Percentiles rank a stretch among this genome's conserved stretches.
Conservation (phyloP, 164 flowering plant species). For the Vitis riparia region DNA sequence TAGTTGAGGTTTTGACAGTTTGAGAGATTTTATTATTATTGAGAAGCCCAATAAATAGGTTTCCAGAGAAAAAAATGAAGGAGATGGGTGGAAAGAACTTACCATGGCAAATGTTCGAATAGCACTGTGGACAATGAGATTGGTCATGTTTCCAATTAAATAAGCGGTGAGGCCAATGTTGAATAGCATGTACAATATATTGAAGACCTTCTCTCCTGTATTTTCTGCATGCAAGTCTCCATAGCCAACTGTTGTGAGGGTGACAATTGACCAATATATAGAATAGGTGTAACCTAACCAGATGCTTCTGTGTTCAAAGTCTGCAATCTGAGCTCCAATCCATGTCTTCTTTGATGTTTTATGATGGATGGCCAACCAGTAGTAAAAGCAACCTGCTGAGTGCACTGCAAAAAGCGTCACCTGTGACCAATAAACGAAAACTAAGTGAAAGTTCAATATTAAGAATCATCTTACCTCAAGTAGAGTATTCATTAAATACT, state of each 20-base stretch:
- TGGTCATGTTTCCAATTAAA: constrained; percentile 87
- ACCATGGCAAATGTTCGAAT: constrained; percentile 69
- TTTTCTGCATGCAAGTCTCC: constrained; percentile 79
- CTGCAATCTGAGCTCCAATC: constrained; percentile 53
- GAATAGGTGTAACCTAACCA: constrained; percentile 80
- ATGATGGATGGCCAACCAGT: constrained; percentile 64
- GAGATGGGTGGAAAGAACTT: constrained; percentile 9
- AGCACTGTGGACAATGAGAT: constrained; percentile 73
- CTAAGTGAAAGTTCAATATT: background rate
- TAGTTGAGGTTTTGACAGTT: too few relatives aligned
- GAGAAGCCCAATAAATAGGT: too few relatives aligned
- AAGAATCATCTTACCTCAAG: too few relatives aligned
- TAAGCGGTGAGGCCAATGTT: constrained; percentile 89
- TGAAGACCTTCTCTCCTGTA: constrained; percentile 72
- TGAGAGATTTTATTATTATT: too few relatives aligned
- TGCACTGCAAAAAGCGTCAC: constrained; percentile 80
- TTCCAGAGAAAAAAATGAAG: background rate
- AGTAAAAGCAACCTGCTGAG: constrained; percentile 78
- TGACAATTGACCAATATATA: constrained; percentile 81
- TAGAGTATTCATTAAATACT: constrained; percentile 14
- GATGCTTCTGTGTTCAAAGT: constrained; percentile 58
- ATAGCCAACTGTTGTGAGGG: constrained; percentile 86
- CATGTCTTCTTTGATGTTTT: constrained; percentile 50
- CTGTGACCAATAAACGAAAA: constrained; percentile 26
- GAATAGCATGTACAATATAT: constrained; percentile 74